phyloP scores from a whole-genome alignment of 2,329 filamentous ascomycete species.

The Venturia oleaginea region DNA sequence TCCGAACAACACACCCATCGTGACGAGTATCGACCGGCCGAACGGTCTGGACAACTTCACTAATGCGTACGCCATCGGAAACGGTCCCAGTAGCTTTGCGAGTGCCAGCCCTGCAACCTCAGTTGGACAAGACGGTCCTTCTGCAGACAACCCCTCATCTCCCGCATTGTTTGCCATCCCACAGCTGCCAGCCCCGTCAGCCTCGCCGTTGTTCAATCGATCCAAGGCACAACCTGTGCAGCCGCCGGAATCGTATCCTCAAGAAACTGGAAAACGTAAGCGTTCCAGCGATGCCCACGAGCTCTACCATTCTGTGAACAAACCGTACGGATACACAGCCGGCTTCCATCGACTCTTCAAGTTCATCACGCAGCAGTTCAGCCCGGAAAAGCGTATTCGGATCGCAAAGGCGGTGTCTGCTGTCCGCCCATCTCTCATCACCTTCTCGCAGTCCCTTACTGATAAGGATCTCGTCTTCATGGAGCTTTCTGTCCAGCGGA shows the following conservation, averaged over 20 bases:
- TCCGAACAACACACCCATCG: slow-evolving; percentile 32
- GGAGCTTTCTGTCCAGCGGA: slow-evolving; percentile 94
- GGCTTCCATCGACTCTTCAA: slow-evolving; percentile 84
- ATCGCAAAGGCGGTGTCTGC: slow-evolving; percentile 83
- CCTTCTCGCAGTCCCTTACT: slow-evolving; percentile 81
- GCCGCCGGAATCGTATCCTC: slow-evolving; percentile 6
- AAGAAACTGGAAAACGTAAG: slow-evolving; percentile 25
- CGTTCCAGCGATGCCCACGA: slow-evolving; percentile 63
- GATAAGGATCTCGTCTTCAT: slow-evolving; percentile 89
- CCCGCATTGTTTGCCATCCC: slow-evolving; percentile 9
- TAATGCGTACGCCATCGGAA: slow-evolving; percentile 54
- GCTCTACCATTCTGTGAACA: slow-evolving; percentile 81
- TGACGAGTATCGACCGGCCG: slow-evolving; percentile 25
- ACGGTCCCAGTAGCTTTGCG: slow-evolving; percentile 45
- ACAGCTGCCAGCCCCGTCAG: not conserved
- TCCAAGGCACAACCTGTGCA: slow-evolving; percentile 13
- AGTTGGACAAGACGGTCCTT: slow-evolving; percentile 34
- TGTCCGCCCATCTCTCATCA: slow-evolving; percentile 87
- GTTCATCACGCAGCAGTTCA: slow-evolving; percentile 69
- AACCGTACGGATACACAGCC: slow-evolving; percentile 83
- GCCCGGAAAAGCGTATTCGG: slow-evolving; percentile 64
- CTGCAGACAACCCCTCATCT: slow-evolving; percentile 30
- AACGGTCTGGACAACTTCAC: slow-evolving; percentile 33
- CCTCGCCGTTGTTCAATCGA: slow-evolving; percentile 28
- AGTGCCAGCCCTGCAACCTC: slow-evolving; percentile 51